Percentiles rank a stretch among this genome's conserved stretches.
phyloP scores from a whole-genome alignment of 2,329 filamentous ascomycete genomes.

The Boeremia exigua region DNA sequence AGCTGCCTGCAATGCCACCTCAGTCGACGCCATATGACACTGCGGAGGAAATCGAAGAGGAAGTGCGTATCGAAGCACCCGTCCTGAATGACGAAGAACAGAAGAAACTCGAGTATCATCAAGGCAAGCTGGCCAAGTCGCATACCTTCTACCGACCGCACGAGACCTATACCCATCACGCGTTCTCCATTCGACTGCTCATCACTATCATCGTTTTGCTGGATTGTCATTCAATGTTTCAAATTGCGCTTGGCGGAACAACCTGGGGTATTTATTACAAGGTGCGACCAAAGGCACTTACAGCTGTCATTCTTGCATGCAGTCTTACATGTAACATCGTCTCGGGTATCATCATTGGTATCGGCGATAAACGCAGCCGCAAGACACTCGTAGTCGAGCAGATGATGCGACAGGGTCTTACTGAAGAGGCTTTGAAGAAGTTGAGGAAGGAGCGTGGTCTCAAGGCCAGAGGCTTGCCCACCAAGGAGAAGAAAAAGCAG shows the following conservation, averaged over 20 bases:
- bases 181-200: conserved; percentile 76
- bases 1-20: conserved; percentile 61
- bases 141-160: conserved; percentile 91
- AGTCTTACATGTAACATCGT: conserved; percentile 79
- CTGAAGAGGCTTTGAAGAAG: conserved; percentile 66
- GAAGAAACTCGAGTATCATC: conserved; percentile 73
- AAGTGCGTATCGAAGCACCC: conserved; percentile 52
- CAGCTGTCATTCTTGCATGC: conserved; percentile 79
- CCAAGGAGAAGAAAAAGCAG: conserved; percentile 32
- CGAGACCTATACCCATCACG: conserved; percentile 81
- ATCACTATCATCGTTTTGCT: conserved; percentile 77
- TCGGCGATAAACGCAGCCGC: conserved; percentile 76
- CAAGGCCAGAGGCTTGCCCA: conserved; percentile 37
- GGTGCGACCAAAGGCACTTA: conserved; percentile 73
- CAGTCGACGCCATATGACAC: conserved; percentile 51
- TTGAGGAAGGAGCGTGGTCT: conserved; percentile 54
- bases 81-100: conserved; percentile 71
- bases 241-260: conserved; percentile 77
- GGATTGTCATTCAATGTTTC: conserved; percentile 79
- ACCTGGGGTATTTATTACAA: conserved; percentile 82
- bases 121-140: conserved; percentile 77
- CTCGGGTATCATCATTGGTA: conserved; percentile 75
- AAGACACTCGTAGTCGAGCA: conserved; percentile 85
- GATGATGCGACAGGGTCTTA: conserved; percentile 77
- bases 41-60: conserved; percentile 34